Percentiles rank a stretch among this genome's conserved stretches.
These are phyloP conservation scores for Waltergamsia citrina DNA, from an alignment of 2,329 filamentous ascomycete species.

Conservation along the genomic window DNA sequence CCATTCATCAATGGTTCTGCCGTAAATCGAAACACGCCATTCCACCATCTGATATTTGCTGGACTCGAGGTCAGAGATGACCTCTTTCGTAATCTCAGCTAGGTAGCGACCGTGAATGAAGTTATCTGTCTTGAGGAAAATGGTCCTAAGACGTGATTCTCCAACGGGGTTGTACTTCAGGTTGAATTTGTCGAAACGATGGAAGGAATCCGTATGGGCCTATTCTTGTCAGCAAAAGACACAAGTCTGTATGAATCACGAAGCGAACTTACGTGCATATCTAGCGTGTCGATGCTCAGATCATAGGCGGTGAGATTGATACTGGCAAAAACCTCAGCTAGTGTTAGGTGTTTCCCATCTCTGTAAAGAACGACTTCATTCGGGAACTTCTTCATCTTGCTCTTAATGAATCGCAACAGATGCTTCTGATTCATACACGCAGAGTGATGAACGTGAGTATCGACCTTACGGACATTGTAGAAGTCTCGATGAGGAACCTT, in stretches of 20 bases:
- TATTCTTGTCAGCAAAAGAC: constrained; percentile 18
- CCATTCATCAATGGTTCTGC: constrained; percentile 87
- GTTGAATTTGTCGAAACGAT: constrained; percentile 99
- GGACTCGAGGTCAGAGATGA: constrained; percentile 92
- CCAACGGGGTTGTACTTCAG: constrained; percentile 97
- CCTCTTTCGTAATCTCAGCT: constrained; percentile 95
- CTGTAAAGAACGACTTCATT: constrained; percentile 89
- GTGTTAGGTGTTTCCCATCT: constrained; percentile 83
- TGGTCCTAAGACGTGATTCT: constrained; percentile 90
- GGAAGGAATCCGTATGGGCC: constrained; percentile 96
- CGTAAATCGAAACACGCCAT: constrained; percentile 97
- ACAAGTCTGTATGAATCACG: not conserved
- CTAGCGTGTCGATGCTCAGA: constrained; percentile 92
- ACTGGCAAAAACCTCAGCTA: constrained; percentile 91
- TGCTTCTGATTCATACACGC: constrained; percentile 99
- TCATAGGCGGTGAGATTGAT: constrained; percentile 97
- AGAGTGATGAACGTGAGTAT: constrained; percentile 98
- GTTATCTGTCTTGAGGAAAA: constrained; percentile 98
- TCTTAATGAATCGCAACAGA: constrained; percentile 95
- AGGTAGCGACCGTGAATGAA: constrained; percentile 93
- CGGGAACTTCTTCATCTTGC: constrained; percentile 98
- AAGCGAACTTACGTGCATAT: constrained; percentile 88
- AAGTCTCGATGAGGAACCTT: constrained; percentile 97
- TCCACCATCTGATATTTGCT: constrained; percentile 99
- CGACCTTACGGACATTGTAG: constrained; percentile 97